These are phyloP conservation scores for Colletotrichum lindemuthianum DNA, from an alignment of 2,329 filamentous ascomycete species.

Conservation along the genomic window DNA sequence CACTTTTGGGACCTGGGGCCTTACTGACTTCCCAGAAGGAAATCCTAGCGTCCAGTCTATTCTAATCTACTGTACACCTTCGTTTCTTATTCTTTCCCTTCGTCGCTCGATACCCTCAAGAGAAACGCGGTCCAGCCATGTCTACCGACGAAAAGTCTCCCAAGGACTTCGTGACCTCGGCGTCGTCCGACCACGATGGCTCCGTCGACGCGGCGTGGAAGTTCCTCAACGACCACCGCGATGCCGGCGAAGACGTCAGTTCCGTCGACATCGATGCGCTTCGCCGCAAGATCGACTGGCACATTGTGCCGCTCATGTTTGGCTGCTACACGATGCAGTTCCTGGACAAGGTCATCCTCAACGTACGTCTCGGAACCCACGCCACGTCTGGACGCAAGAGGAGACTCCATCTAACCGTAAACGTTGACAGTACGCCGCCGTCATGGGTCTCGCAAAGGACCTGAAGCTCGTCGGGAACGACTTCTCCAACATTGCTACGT, in stretches of 20 bases:
- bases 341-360: conserved; percentile 71
- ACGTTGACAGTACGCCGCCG: conserved; percentile 66
- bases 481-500: conserved; percentile 70
- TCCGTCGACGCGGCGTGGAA: conserved; percentile 58
- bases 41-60: not conserved
- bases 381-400: not conserved
- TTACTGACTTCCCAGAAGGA: no score
- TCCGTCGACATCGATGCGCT: conserved; percentile 56
- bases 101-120: not conserved
- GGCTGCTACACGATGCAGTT: conserved; percentile 71
- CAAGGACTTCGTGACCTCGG: conserved; percentile 34
- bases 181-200: conserved; percentile 34
- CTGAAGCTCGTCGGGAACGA: conserved; percentile 66
- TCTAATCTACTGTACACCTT: not conserved
- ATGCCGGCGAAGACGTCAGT: conserved; percentile 45
- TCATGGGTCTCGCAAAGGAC: conserved; percentile 70
- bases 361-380: conserved; percentile 53
- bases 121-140: conserved; percentile 35
- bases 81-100: not conserved
- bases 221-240: conserved; percentile 54
- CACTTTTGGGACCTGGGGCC: no score
- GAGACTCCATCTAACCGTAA: not conserved
- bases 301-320: conserved; percentile 71
- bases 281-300: conserved; percentile 66
- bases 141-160: conserved; percentile 40